phyloP scores from a whole-genome alignment of 2,329 filamentous ascomycete species.

The Claviceps cyperi region DNA sequence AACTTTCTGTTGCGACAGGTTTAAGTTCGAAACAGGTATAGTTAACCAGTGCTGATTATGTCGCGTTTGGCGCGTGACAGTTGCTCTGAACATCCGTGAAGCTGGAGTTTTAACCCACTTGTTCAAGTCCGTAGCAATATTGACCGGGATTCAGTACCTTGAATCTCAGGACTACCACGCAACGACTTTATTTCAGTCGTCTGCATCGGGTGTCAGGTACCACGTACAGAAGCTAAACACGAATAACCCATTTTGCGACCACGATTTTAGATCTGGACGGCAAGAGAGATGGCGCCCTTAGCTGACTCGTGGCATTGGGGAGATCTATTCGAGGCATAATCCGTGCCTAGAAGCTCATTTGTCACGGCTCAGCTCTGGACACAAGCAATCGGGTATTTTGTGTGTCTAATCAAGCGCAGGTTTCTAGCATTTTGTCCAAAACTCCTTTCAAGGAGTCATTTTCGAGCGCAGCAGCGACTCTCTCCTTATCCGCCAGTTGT shows the following conservation, averaged over 20 bases:
- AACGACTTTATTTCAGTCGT: neutral
- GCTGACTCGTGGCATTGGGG: neutral
- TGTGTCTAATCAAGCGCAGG: constrained; percentile 42
- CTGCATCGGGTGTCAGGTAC: neutral
- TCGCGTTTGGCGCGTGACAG: neutral
- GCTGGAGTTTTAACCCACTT: neutral
- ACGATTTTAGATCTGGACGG: neutral
- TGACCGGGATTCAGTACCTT: neutral
- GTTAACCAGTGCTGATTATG: neutral
- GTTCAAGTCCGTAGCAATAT: neutral
- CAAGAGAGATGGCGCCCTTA: no score
- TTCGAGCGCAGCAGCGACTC: constrained; percentile 86
- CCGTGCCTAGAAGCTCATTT: neutral
- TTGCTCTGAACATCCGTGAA: neutral
- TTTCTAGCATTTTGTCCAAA: constrained; percentile 85
- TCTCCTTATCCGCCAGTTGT: constrained; percentile 90
- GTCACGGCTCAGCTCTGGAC: neutral
- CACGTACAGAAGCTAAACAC: neutral
- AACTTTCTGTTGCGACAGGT: neutral
- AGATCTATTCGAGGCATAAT: no score
- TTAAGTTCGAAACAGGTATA: neutral
- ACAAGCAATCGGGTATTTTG: neutral
- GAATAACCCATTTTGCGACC: neutral
- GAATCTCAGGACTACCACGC: neutral
- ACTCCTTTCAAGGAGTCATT: constrained; percentile 83